Base-by-base conservation (phyloP, 768 basidiomycete genomes). In the Tricholoma sp. region DNA sequence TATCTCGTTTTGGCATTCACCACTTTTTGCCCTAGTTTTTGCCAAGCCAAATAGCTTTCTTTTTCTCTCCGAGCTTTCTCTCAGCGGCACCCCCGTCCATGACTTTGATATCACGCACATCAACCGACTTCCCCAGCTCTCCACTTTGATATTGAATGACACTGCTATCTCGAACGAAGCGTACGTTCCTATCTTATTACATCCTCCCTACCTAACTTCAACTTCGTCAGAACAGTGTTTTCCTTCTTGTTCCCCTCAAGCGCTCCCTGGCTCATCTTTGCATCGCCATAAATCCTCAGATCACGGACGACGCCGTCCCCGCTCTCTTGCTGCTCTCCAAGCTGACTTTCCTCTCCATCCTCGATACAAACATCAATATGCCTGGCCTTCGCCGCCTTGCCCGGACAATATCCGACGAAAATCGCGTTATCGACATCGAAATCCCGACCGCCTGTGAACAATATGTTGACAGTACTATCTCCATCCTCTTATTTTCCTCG, bases 161-260 rank as follows among this genome's bases (percentile, higher is more conserved):
- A 84, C 84, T 8, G 75, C 76, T 10, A 80, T 86, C 33, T 75
- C 80, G 37, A 83, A 86, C 61, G 84, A 86, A 76, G 81, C 78
- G 86, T 85, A 56, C 49, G 80, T 63, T 17, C 32, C 20, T 36
- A 4, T 51, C 10, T 48, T 13, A 1, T 41, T 34, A 17, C 18
- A 24, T 24, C 52, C 41, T 9, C 51, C 36, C n/a, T 49, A 55
- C 32, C 24, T 11, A 9, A 28, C 17, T 39, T 55, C 42, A 18
- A 53, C 57, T 63, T 45, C 63, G 42, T 37, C 45, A 31, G 6
- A 34, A 31, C 60, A 88, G 86, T 9, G 67, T 86, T 24, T 87
- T 78, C 59, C 76, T 82, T 31, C 75, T 89, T 28, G 69, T 82
- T 1, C 70, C 81, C 17, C 76, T 87, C 53, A 83, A 80, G 63